Conservation (phyloP, 1,284 basidiomycete genomes). For the Puccinia triticina region DNA sequence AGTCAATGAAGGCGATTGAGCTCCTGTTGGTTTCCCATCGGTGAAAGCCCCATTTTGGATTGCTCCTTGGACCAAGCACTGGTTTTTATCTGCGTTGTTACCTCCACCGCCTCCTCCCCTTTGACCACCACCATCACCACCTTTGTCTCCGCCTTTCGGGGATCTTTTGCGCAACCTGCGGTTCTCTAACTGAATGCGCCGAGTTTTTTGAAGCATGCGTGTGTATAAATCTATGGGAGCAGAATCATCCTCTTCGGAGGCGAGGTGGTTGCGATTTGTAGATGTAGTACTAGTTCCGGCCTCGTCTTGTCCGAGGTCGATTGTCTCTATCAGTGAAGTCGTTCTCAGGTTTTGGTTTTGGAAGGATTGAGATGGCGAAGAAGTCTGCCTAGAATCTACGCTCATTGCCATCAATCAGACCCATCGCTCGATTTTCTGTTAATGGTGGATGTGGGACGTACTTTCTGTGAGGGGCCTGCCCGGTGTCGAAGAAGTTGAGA, state of each 20-base stretch:
- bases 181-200: conserved; percentile 6
- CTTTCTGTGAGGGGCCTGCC: conserved; percentile 24
- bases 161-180: conserved; percentile 5
- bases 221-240: conserved; percentile 16
- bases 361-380: not conserved
- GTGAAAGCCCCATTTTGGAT: conserved; percentile 11
- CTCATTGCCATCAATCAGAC: not conserved
- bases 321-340: not conserved
- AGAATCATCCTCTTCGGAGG: not conserved
- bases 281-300: not conserved
- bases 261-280: not conserved
- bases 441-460: not conserved
- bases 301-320: not conserved
- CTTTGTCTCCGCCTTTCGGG: not conserved
- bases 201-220: conserved; percentile 38
- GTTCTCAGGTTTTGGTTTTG: not conserved
- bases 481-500: not conserved
- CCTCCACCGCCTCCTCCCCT: not conserved
- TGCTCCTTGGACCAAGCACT: not conserved
- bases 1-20: conserved; percentile 38
- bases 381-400: not conserved
- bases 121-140: not conserved
- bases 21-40: not conserved
- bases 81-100: not conserved
- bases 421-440: not conserved